Percentiles rank a stretch among this genome's conserved stretches.
Evolutionary conservation across 257 asterid species (phyloP).

Genomic region (Lavandula angustifolia): DNA sequence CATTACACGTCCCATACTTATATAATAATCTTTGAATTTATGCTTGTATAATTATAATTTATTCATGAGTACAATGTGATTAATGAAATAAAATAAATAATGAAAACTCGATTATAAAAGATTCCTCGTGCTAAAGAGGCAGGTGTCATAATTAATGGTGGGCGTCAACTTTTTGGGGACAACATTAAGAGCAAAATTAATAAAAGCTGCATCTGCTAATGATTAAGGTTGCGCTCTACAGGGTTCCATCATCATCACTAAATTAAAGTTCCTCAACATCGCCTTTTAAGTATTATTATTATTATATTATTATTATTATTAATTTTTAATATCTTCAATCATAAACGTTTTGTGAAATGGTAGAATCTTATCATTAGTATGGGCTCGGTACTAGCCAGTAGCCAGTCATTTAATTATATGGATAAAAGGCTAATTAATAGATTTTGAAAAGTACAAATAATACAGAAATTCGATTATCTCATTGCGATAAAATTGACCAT

Average conservation of each 20-base stretch:
- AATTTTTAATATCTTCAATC: neutral
- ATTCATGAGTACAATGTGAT: neutral
- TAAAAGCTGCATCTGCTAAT: slow-evolving; percentile 1
- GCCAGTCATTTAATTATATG: neutral
- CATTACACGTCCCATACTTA: too few relatives aligned
- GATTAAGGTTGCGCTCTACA: slow-evolving; percentile 4
- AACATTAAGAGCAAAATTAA: neutral
- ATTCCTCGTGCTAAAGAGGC: neutral
- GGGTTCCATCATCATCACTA: neutral
- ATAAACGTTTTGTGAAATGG: neutral
- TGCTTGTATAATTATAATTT: too few relatives aligned
- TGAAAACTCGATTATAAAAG: neutral
- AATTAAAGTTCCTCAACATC: neutral
- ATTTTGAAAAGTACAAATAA: too few relatives aligned
- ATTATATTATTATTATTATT: neutral
- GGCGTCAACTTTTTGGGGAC: slow-evolving; percentile 15
- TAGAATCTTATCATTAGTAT: neutral
- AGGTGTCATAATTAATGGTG: neutral
- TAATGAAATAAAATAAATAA: too few relatives aligned
- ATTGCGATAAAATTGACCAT: too few relatives aligned
- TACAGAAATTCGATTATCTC: too few relatives aligned
- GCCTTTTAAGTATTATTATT: neutral
- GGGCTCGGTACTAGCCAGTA: neutral
- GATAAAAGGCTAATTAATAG: too few relatives aligned
- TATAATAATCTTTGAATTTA: too few relatives aligned